These are phyloP conservation scores for Fistulinella cinereoalba DNA, from an alignment of 1,284 basidiomycete species.

Conservation along the genomic window DNA sequence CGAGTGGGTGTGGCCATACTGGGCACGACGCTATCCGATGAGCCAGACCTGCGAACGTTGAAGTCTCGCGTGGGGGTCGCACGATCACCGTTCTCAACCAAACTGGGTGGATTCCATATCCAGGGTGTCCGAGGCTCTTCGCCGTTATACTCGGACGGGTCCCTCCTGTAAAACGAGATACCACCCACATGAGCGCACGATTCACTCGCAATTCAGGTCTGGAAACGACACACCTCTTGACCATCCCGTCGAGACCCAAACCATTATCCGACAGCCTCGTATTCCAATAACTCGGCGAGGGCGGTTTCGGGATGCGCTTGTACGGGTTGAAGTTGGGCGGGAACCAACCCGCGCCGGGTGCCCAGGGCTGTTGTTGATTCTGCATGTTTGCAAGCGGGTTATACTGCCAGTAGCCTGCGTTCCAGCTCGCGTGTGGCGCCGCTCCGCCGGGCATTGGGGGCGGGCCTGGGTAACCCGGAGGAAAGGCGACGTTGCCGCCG, in stretches of 20 bases:
- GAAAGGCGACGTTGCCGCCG: constrained; percentile 26
- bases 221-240: constrained; percentile 47
- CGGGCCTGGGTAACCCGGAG: constrained; percentile 34
- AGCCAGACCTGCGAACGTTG: constrained; percentile 24
- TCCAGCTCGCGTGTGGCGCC: constrained; percentile 24
- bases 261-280: constrained; percentile 58
- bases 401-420: constrained; percentile 32
- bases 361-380: constrained; percentile 30
- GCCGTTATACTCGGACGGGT: constrained; percentile 32
- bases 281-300: constrained; percentile 60
- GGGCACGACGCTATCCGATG: constrained; percentile 15
- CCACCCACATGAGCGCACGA: constrained; percentile 5
- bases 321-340: constrained; percentile 51
- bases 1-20: constrained; percentile 16
- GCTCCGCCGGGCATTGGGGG: constrained; percentile 24
- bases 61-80: constrained; percentile 34
- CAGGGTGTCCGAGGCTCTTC: constrained; percentile 41
- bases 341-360: constrained; percentile 30
- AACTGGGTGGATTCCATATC: constrained; percentile 43
- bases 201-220: neutral
- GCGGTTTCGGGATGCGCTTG: constrained; percentile 54
- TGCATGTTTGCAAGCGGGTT: constrained; percentile 29
- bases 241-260: constrained; percentile 62
- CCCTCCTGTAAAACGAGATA: constrained; percentile 29
- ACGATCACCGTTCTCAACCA: constrained; percentile 32